Evolutionary conservation across 2,329 filamentous ascomycete species (phyloP).

Genomic region (Xylaria sp.): DNA sequence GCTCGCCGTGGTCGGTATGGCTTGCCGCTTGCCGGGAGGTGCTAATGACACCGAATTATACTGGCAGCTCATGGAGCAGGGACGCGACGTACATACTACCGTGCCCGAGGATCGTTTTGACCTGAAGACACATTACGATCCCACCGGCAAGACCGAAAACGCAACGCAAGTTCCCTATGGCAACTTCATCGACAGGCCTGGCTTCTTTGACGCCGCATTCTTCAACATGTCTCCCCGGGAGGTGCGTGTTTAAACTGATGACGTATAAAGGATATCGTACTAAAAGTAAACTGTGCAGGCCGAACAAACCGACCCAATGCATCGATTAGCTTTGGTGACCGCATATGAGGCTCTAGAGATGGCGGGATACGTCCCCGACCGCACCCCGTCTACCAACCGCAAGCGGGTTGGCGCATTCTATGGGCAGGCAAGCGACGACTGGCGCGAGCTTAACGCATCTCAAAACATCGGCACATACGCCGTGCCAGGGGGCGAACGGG

Average conservation of each 20-base stretch:
- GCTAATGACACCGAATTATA: slow-evolving; percentile 61
- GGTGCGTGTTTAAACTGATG: neutral
- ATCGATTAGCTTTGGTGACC: slow-evolving; percentile 64
- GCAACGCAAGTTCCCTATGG: slow-evolving; percentile 42
- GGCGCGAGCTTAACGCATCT: slow-evolving; percentile 64
- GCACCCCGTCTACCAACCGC: slow-evolving; percentile 20
- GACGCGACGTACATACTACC: slow-evolving; percentile 61
- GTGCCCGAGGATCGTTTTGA: slow-evolving; percentile 54
- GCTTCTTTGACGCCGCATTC: slow-evolving; percentile 27
- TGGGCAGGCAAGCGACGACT: slow-evolving; percentile 38
- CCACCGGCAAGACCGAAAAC: slow-evolving; percentile 64
- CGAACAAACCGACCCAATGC: slow-evolving; percentile 61
- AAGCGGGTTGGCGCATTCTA: slow-evolving; percentile 29
- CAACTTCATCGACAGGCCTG: slow-evolving; percentile 26
- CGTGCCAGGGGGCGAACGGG: slow-evolving; percentile 40
- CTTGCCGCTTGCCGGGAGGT: slow-evolving; percentile 64
- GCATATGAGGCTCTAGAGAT: slow-evolving; percentile 70
- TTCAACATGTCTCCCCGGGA: slow-evolving; percentile 33
- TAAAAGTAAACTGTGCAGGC: slow-evolving; percentile 1
- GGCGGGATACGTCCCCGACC: slow-evolving; percentile 45
- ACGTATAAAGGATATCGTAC: too few species aligned
- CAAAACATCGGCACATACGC: slow-evolving; percentile 55
- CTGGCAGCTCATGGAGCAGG: slow-evolving; percentile 65
- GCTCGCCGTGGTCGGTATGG: slow-evolving; percentile 68
- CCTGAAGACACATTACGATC: slow-evolving; percentile 50